Evolutionary conservation across 108 stramenopile species (phyloP).

Genomic region (Nitzschia sp.): DNA sequence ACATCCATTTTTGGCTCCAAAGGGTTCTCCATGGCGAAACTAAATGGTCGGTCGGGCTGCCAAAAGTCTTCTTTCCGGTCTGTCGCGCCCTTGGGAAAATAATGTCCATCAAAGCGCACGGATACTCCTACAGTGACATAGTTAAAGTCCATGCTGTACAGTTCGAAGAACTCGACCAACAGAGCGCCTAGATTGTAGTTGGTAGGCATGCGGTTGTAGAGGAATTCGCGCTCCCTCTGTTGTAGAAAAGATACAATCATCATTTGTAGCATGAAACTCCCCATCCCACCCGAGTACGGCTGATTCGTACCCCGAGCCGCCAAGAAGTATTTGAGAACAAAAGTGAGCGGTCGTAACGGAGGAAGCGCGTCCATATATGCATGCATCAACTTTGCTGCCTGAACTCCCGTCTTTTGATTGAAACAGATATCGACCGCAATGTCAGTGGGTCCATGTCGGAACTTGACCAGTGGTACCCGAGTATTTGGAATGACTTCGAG

Average conservation of each 20-base stretch:
- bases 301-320: constrained; percentile 89
- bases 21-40: constrained; percentile 90
- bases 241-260: constrained; percentile 91
- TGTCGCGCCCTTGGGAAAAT: constrained; percentile 81
- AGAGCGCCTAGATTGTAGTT: constrained; percentile 76
- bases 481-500: constrained; percentile 90
- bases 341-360: constrained; percentile 87
- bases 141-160: constrained; percentile 91
- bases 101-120: constrained; percentile 82
- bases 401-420: constrained; percentile 73
- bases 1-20: constrained; percentile 81
- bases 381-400: constrained; percentile 77
- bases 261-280: constrained; percentile 88
- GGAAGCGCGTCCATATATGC: constrained; percentile 80
- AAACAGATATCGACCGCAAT: constrained; percentile 88
- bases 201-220: constrained; percentile 27
- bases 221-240: constrained; percentile 60
- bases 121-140: constrained; percentile 85
- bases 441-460: constrained; percentile 75
- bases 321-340: constrained; percentile 93
- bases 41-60: constrained; percentile 55
- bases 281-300: constrained; percentile 94
- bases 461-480: constrained; percentile 94
- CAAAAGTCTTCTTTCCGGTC: constrained; percentile 60
- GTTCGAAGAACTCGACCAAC: constrained; percentile 90